Evolutionary conservation across 1,139 yeast species (phyloP).

Genomic region (Lodderomyces beijingensis): DNA sequence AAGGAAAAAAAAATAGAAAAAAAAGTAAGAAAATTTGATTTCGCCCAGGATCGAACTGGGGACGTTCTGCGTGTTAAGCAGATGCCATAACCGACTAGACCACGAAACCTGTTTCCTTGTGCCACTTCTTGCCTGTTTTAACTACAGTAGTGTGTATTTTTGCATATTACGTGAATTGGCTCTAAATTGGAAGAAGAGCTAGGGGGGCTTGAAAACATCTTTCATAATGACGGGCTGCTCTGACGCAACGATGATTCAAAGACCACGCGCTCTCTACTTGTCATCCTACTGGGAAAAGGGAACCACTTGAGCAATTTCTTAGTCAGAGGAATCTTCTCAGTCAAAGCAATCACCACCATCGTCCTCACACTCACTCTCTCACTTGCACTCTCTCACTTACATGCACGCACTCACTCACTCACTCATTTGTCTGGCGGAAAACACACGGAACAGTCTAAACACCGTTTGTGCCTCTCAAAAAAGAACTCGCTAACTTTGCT

Average conservation of each 20-base stretch:
- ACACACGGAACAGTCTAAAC: too few relatives aligned
- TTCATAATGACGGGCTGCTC: background rate
- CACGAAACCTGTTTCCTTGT: conserved; percentile 54
- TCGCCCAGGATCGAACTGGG: conserved; percentile 99
- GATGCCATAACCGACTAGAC: conserved; percentile 99
- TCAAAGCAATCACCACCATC: background rate
- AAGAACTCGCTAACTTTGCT: too few relatives aligned
- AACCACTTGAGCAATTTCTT: too few relatives aligned
- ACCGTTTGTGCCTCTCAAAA: too few relatives aligned
- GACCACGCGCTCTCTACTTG: too few relatives aligned
- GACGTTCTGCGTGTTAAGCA: conserved; percentile 99
- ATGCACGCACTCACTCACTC: background rate
- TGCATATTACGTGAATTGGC: too few relatives aligned
- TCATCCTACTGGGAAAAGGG: too few relatives aligned
- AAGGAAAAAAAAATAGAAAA: background rate
- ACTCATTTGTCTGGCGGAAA: too few relatives aligned
- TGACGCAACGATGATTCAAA: too few relatives aligned
- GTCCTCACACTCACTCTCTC: background rate
- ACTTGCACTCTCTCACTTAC: background rate
- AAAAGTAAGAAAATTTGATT: conserved; percentile 49
- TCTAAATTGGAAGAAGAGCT: background rate
- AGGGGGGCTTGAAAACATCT: background rate
- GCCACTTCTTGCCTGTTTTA: too few relatives aligned
- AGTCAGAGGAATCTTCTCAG: too few relatives aligned
- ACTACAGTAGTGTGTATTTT: too few relatives aligned